These are phyloP conservation scores for Pisolithus orientalis DNA, from an alignment of 768 basidiomycete species.

Conservation along the genomic window DNA sequence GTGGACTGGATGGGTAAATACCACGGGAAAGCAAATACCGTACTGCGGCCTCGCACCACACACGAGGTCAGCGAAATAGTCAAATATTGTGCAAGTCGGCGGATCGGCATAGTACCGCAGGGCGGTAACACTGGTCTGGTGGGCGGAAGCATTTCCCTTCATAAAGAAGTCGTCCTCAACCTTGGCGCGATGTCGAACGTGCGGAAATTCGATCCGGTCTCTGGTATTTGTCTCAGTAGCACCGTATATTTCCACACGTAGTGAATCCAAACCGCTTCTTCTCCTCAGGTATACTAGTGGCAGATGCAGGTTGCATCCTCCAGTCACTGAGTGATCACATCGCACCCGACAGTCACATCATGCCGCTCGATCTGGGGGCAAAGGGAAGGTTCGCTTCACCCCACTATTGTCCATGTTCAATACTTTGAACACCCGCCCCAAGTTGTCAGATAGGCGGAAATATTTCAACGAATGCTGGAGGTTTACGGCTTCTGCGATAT, in stretches of 20 bases:
- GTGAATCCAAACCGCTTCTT: constrained; percentile 4
- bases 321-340: constrained; percentile 84
- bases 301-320: constrained; percentile 92
- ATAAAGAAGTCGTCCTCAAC: constrained; percentile 83
- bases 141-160: constrained; percentile 85
- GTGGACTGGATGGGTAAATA: constrained; percentile 97
- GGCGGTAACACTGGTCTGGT: constrained; percentile 98
- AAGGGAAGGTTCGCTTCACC: constrained; percentile 71
- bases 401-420: background rate
- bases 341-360: constrained; percentile 84
- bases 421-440: constrained; percentile 5
- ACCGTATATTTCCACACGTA: constrained; percentile 3
- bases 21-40: constrained; percentile 73
- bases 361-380: constrained; percentile 93
- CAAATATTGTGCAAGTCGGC: constrained; percentile 75
- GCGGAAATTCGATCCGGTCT: constrained; percentile 78
- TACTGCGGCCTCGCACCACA: constrained; percentile 84
- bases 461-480: constrained; percentile 95
- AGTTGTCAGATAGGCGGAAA: constrained; percentile 99
- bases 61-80: constrained; percentile 85
- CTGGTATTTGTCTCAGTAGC: constrained; percentile 42
- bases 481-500: constrained; percentile 89
- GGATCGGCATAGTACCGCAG: constrained; percentile 91
- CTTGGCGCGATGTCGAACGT: constrained; percentile 77
- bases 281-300: constrained; percentile 71